These are phyloP conservation scores for Blastobotrys chiropterorum DNA, from an alignment of 805 yeast genomes.

Conservation along the genomic window DNA sequence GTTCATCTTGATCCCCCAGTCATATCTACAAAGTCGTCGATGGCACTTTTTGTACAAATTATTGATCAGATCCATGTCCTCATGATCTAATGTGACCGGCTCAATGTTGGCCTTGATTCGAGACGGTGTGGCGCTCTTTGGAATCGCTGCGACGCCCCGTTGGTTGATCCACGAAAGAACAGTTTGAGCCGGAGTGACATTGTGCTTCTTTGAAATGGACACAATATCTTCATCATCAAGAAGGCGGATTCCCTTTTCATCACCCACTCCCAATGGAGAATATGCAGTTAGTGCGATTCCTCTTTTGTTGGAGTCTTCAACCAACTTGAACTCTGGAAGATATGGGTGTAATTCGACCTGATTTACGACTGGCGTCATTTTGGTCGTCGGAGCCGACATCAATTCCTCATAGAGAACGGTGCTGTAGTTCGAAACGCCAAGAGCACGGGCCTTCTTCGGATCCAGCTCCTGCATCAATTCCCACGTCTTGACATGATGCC, in stretches of 20 bases:
- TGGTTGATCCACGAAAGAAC: slow-evolving; percentile 22
- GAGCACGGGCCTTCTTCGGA: slow-evolving; percentile 48
- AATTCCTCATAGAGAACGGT: slow-evolving; percentile 54
- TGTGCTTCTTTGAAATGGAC: slow-evolving; percentile 52
- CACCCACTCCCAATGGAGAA: slow-evolving; percentile 66
- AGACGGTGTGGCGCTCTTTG: slow-evolving; percentile 44
- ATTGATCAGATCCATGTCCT: slow-evolving; percentile 35
- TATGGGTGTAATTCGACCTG: slow-evolving; percentile 57
- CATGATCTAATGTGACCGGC: slow-evolving; percentile 35
- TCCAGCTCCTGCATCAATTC: slow-evolving; percentile 23
- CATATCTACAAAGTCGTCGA: neutral
- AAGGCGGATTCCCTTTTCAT: slow-evolving; percentile 56
- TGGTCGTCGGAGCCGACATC: slow-evolving; percentile 37
- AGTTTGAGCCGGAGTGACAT: slow-evolving; percentile 24
- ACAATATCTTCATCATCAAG: slow-evolving; percentile 47
- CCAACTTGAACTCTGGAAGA: slow-evolving; percentile 37
- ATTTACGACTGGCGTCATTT: slow-evolving; percentile 53
- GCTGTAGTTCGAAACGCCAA: slow-evolving; percentile 79
- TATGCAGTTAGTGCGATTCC: slow-evolving; percentile 64
- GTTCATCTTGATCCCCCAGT: neutral
- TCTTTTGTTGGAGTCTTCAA: slow-evolving; percentile 41
- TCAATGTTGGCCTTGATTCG: slow-evolving; percentile 44
- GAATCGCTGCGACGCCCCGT: slow-evolving; percentile 52
- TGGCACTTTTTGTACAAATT: slow-evolving; percentile 18
- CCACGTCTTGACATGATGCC: slow-evolving; percentile 45